Base-by-base conservation (phyloP, 2,329 filamentous ascomycete genomes). In the Xylariaceae sp. region DNA sequence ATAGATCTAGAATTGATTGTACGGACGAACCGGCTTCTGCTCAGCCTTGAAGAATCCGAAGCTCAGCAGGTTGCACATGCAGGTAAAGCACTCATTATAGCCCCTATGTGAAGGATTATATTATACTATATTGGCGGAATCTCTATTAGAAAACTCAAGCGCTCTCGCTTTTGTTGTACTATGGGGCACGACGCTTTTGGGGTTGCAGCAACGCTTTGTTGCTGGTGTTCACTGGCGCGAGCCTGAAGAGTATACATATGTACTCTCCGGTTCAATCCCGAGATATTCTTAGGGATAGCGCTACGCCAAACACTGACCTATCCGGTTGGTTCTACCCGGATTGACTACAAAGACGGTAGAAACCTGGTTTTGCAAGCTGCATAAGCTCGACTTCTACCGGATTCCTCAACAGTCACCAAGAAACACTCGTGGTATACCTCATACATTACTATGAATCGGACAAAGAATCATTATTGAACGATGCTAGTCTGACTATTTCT, bases 61-160 rank as follows among this genome's bases (percentile, higher is more conserved):
- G 74, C 79, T 43, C 81, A 88, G 64, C 80, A 88, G 60, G 73
- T 81, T 41, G 77, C 78, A 39, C 74, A 79, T 55, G 79, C 81
- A 67, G 85, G 84, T 71, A 89, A 86, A 72, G 85, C 87, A 48
- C 77, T 91, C 49, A 77, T 88, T 35, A 86, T 88, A 70, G 80
- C 82, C 44, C 79, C 29, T 53, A 54, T 54, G 27, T 57, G 40
- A 55, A 45, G 40, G 42, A 32, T 46, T 40, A 33, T 32, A 11
- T 45, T 30, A 20, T 15, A 44, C 27, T 18, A 20, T 20, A 48
- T 47, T 29, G 27, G 32, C 29, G 23, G n/a, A n/a, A n/a, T n/a
- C n/a, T n/a, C n/a, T n/a, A n/a, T n/a, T n/a, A n/a, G n/a, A n/a
- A n/a, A n/a, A n/a, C n/a, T n/a, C n/a, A n/a, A 29, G 45, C 21